phyloP scores from a whole-genome alignment of 352 stramenopile species.

The Discostella stelligera region DNA sequence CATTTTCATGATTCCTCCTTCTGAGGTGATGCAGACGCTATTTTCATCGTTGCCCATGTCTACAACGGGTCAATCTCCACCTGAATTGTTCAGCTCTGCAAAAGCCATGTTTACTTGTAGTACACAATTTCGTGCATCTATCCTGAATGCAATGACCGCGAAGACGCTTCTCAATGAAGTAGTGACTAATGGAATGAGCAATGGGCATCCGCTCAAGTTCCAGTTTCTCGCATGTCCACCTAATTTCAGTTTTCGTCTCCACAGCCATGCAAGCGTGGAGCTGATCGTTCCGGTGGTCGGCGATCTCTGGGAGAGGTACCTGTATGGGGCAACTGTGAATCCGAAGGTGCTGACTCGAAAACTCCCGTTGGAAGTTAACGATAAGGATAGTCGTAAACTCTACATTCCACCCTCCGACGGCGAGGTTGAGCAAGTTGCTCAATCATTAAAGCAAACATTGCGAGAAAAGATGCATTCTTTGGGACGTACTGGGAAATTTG shows the following conservation, averaged over 20 bases:
- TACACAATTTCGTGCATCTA: slow-evolving; percentile 6
- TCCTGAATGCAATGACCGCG: slow-evolving; percentile 1
- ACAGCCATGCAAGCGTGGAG: slow-evolving; percentile 34
- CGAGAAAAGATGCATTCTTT: slow-evolving; percentile 4
- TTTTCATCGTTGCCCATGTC: slow-evolving; percentile 27
- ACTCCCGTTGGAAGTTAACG: neutral
- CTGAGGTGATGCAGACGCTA: slow-evolving; percentile 13
- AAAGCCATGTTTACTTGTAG: neutral
- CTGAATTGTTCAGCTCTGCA: slow-evolving; percentile 12
- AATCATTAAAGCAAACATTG: slow-evolving; percentile 2
- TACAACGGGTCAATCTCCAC: slow-evolving; percentile 15
- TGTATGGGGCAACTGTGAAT: slow-evolving; percentile 1
- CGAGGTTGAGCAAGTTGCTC: slow-evolving; percentile 8
- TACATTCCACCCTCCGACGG: neutral
- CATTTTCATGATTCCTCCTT: slow-evolving; percentile 10
- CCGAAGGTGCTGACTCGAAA: slow-evolving; percentile 7
- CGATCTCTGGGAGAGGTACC: slow-evolving; percentile 18
- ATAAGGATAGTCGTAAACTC: neutral
- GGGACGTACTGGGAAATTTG: slow-evolving; percentile 9
- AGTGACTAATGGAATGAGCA: slow-evolving; percentile 13
- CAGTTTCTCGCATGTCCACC: slow-evolving; percentile 15
- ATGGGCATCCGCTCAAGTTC: slow-evolving; percentile 14
- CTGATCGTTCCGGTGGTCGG: slow-evolving; percentile 18
- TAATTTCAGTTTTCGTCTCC: slow-evolving; percentile 15
- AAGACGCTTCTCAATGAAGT: slow-evolving; percentile 8